Base-by-base conservation (phyloP, 257 asterid species). In the Henckelia pumila region DNA sequence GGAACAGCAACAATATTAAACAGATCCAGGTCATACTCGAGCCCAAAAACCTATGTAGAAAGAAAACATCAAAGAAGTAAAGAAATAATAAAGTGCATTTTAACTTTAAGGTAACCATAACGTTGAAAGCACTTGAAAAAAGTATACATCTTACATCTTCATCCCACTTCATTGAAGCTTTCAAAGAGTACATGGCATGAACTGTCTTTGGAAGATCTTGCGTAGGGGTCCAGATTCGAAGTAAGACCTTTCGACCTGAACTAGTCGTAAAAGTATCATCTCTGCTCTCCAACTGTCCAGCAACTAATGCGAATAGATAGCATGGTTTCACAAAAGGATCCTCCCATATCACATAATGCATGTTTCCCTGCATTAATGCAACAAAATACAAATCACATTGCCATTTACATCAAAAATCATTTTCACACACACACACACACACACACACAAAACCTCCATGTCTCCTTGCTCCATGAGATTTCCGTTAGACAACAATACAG, bases 111-210 rank as follows among this genome's bases (percentile, higher is more conserved):
- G 64, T 59, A 59, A 70, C 56, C 44, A 28, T 53, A 57, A 40
- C 50, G 59, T 30, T 55, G 59, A 73, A 68, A 69, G 64, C 66
- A 22, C 22, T 50, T 59, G 61, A 66, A 52, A 25, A 44, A 74
- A 75, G 57, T 35, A 35, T 26, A 69, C 55, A 72, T 57, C 80
- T 75, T 77, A 93, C 99, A 71, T 93, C 99, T 79, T 94, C 99
- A 72, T 94, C 99, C 99, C 99, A 91, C 77, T 94, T 88, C 97
- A 94, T 93, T 21, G 99, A 90, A 61, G 96, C 95, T 86, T 90
- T 94, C 60, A 94, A 78, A 58, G 99, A 90, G 84, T 91, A 85
- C 99, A 94, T 90, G 37, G 99, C 97, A 78, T 94, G 97, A 33
- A 73, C 90, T 1, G 99, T 90, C 85, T 90, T 93, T 32, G 97